phyloP scores from a whole-genome alignment of 345 rosid species.

The Draba incana region DNA sequence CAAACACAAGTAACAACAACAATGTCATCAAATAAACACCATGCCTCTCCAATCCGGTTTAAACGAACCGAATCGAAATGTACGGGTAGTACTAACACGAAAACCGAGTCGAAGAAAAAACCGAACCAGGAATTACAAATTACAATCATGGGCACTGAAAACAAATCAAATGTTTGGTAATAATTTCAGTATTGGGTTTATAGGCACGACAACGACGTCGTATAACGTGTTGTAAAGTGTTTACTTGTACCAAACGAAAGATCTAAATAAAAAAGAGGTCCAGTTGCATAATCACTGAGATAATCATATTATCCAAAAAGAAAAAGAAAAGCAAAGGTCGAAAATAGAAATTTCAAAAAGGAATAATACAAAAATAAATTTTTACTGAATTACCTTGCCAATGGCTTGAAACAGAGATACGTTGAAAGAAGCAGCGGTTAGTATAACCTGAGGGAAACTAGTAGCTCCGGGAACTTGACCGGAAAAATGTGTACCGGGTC shows the following conservation, averaged over 20 bases:
- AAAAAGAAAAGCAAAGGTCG: conserved; percentile 26
- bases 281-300: conserved; percentile 25
- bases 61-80: neutral
- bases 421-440: conserved; percentile 93
- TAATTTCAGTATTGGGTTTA: neutral
- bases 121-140: neutral
- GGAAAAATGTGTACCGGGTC: conserved; percentile 73
- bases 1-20: neutral
- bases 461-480: conserved; percentile 81
- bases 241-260: conserved; percentile 36
- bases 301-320: conserved; percentile 27
- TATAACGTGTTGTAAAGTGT: conserved; percentile 16
- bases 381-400: conserved; percentile 63
- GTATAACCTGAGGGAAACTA: conserved; percentile 92
- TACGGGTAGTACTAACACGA: too few relatives aligned
- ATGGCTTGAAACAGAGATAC: conserved; percentile 76
- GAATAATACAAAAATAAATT: too few relatives aligned
- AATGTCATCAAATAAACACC: neutral
- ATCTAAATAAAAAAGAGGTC: conserved; percentile 3
- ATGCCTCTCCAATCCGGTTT: too few relatives aligned
- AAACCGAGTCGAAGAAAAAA: too few relatives aligned
- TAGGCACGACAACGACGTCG: conserved; percentile 19
- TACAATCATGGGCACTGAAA: conserved; percentile 17
- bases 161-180: neutral
- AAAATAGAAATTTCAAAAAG: neutral